Evolutionary conservation across 768 basidiomycete species (phyloP), one percentile per base, ranked within the genome.

Genomic region (Tylopilus plumbeoviolaceoides): DNA sequence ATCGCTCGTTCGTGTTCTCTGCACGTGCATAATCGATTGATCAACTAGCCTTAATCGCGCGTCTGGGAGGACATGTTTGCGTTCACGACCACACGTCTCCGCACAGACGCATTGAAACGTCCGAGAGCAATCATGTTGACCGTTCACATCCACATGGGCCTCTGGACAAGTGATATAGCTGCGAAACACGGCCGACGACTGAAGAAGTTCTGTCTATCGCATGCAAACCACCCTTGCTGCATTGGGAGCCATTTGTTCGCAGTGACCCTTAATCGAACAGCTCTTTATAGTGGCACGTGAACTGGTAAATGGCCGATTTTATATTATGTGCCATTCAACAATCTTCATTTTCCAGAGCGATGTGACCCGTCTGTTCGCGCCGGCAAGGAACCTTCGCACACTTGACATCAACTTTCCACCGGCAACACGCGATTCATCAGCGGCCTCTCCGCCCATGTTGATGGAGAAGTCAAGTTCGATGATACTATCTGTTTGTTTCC

Each of bases 121-220:
- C 72, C 89, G 15, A 70, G 61, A 21, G 79, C 82, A 3, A 74
- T 89, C 48, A 87, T 85, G 4, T 68, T 89, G 25, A 80, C 83
- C 4, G 63, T 80, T 20, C 68, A 74, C 42, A 63, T 71, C 18
- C 67, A 74, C 38, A 58, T 66, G 12, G n/a, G n/a, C 58, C 70
- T 17, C 58, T 75, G 42, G 62, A 66, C 14, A 56, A 59, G 14
- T 88, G 85, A 68, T 4, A 65, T 91, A 4, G 72, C 86, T 11
- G 38, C 63, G 3, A 62, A 61, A 9, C 89, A 90, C 49, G 77
- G 79, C 0, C 58, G 62, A 15, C 74, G 76, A 15, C 73, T 92
- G 7, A 71, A 63, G 25, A 72, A 76, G 11, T 79, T 84, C 83
- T 12, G 75, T 89, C 2, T 80, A 89, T 59, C 75, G 85, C 25